phyloP scores from a whole-genome alignment of 805 yeast genomes.

The Yarrowia osloensis region DNA sequence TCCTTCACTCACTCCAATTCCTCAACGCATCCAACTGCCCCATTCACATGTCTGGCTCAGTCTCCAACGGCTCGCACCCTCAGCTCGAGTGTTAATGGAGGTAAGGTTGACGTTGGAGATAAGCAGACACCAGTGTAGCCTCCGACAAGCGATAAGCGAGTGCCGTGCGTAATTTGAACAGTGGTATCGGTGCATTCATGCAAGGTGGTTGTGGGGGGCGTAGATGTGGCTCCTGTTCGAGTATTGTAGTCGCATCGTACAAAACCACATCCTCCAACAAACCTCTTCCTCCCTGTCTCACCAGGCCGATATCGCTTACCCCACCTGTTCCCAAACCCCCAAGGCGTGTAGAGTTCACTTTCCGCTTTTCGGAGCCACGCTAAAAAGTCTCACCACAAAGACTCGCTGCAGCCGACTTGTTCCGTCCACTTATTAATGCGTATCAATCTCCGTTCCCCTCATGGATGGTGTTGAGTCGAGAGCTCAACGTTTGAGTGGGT shows the following conservation, averaged over 20 bases:
- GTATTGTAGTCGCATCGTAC: too few relatives aligned
- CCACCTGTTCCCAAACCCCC: conserved; percentile 25
- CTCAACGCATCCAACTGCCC: background rate
- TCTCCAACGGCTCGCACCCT: background rate
- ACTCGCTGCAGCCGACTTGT: background rate
- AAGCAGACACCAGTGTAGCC: background rate
- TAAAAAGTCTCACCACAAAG: background rate
- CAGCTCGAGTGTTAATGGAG: background rate
- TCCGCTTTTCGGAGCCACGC: conserved; percentile 7
- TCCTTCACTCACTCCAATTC: too few relatives aligned
- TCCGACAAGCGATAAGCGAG: background rate
- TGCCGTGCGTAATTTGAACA: background rate
- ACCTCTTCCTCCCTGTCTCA: background rate
- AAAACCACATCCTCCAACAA: too few relatives aligned
- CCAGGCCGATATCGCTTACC: conserved; percentile 8
- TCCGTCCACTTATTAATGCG: background rate
- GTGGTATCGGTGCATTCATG: too few relatives aligned
- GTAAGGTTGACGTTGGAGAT: background rate
- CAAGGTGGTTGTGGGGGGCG: too few relatives aligned
- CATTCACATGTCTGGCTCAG: background rate
- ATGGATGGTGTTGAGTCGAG: too few relatives aligned
- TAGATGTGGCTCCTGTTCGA: too few relatives aligned
- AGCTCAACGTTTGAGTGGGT: too few relatives aligned
- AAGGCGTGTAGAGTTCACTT: conserved; percentile 20
- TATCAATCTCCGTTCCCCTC: background rate